These are phyloP conservation scores for Boeremia exigua DNA, from an alignment of 2,329 filamentous ascomycete genomes.

Conservation along the genomic window DNA sequence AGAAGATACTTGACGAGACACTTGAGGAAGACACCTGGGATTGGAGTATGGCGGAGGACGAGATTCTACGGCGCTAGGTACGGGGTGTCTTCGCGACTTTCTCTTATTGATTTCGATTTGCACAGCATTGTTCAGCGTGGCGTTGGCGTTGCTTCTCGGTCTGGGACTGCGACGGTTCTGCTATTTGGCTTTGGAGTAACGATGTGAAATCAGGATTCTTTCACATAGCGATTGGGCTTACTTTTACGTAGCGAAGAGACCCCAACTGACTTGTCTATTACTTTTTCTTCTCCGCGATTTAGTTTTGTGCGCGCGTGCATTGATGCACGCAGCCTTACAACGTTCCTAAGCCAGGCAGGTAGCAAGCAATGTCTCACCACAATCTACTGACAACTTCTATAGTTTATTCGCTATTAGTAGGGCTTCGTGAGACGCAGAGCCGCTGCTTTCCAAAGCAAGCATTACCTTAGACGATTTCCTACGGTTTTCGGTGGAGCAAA, in stretches of 20 bases:
- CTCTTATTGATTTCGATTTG: background rate
- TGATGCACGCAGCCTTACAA: no score
- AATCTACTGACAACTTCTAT: no score
- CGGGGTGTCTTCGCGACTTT: background rate
- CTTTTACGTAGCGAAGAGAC: background rate
- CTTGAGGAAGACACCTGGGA: conserved; percentile 29
- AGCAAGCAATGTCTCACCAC: no score
- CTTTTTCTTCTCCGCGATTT: background rate
- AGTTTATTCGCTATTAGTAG: no score
- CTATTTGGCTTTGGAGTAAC: background rate
- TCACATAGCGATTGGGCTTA: background rate
- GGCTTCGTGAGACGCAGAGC: no score
- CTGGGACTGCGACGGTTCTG: background rate
- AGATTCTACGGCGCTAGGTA: conserved; percentile 16
- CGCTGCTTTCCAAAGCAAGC: no score
- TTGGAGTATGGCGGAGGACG: conserved; percentile 35
- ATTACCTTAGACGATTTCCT: no score
- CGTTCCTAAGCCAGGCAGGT: no score
- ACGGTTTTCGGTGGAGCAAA: background rate
- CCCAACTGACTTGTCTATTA: background rate
- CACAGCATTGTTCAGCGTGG: conserved; percentile 14
- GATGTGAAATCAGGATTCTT: background rate
- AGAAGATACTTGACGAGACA: conserved; percentile 14
- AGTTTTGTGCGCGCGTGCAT: background rate
- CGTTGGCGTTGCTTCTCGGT: conserved; percentile 7